These are phyloP conservation scores for Penstemon newberryi DNA, from an alignment of 257 asterid genomes.

Conservation along the genomic window DNA sequence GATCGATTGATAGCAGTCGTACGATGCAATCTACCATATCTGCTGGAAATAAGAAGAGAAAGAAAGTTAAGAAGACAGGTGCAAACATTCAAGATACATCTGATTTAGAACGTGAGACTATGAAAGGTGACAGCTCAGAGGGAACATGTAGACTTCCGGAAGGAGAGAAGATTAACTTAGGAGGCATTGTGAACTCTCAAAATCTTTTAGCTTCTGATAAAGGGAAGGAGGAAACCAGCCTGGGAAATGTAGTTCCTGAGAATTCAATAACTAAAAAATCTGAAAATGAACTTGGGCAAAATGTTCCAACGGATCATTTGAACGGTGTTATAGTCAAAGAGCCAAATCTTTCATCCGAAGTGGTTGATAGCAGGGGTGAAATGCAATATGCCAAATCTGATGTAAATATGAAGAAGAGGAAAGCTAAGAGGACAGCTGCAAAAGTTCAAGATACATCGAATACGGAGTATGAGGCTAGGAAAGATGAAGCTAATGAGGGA, in stretches of 20 bases:
- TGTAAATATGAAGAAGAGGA: not conserved
- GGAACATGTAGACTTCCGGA: slow-evolving; percentile 28
- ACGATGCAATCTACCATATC: no score
- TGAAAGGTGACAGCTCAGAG: not conserved
- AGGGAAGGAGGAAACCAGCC: slow-evolving; percentile 26
- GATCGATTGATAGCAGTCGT: no score
- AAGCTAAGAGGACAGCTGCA: not conserved
- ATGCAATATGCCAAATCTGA: not conserved
- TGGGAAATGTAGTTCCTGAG: slow-evolving; percentile 20
- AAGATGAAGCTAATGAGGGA: not conserved
- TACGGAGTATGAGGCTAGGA: not conserved
- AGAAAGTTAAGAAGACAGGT: no score
- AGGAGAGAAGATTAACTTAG: slow-evolving; percentile 21
- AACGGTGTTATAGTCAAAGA: not conserved
- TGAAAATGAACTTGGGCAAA: slow-evolving; percentile 26
- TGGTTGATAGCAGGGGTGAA: not conserved
- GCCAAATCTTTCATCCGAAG: not conserved
- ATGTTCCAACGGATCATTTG: not conserved
- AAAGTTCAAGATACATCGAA: not conserved
- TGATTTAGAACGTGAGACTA: no score
- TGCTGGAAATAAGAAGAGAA: no score
- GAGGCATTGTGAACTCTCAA: slow-evolving; percentile 21
- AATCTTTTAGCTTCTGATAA: slow-evolving; percentile 23
- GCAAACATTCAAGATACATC: no score
- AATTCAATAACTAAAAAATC: slow-evolving; percentile 11